Evolutionary conservation across 139 green algal genomes (phyloP).

Genomic region (Chlorella vulgaris): DNA sequence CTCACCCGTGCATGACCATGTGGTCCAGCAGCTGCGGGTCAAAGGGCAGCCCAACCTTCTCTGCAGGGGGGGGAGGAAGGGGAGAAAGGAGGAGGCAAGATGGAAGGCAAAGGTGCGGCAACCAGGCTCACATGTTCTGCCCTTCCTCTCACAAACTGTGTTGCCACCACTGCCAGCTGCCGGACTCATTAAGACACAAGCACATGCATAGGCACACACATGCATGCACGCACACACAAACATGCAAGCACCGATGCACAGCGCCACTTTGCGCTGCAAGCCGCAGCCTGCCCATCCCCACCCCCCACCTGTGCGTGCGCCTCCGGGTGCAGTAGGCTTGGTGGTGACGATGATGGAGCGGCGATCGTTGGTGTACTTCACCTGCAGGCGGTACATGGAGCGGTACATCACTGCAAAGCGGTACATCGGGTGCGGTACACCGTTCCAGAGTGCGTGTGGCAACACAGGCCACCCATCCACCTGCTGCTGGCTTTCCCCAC

Average conservation of each 20-base stretch:
- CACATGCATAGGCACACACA: too few species aligned
- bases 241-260: too few species aligned
- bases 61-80: constrained; percentile 11
- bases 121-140: not conserved
- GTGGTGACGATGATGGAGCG: constrained; percentile 63
- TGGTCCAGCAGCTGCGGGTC: constrained; percentile 85
- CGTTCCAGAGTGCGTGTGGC: too few species aligned
- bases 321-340: constrained; percentile 70
- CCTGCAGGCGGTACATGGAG: constrained; percentile 29
- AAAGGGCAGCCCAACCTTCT: constrained; percentile 76
- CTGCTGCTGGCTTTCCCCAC: too few species aligned
- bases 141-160: too few species aligned
- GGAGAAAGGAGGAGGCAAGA: not conserved
- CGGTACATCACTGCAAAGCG: not conserved
- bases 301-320: constrained; percentile 51
- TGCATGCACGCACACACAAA: too few species aligned
- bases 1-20: constrained; percentile 71
- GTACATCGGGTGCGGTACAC: not conserved
- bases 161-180: too few species aligned
- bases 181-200: too few species aligned
- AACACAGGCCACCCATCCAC: too few species aligned
- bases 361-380: constrained; percentile 54
- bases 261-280: too few species aligned
- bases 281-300: too few species aligned
- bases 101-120: not conserved